These are phyloP conservation scores for Pseudocercospora eumusae DNA, from an alignment of 2,329 filamentous ascomycete genomes.

Conservation along the genomic window DNA sequence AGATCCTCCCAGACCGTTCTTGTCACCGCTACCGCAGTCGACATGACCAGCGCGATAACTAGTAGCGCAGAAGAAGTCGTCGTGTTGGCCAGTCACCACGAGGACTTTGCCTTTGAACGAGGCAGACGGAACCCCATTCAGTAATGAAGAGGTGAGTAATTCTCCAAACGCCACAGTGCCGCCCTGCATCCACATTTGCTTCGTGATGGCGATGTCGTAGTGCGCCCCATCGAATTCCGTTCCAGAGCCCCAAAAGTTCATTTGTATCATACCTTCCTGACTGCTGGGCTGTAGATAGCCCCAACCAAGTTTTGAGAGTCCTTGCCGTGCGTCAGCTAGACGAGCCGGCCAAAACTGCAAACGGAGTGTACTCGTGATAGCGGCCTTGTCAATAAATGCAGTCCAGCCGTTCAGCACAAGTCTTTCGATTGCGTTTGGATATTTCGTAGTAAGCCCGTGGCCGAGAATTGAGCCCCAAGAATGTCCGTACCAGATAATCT, in stretches of 20 bases:
- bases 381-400: conserved; percentile 1
- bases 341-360: conserved; percentile 3
- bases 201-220: neutral
- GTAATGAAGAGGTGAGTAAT: neutral
- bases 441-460: conserved; percentile 5
- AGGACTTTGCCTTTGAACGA: conserved; percentile 11
- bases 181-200: neutral
- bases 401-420: conserved; percentile 4
- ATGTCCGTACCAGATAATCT: conserved; percentile 14
- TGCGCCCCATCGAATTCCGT: neutral
- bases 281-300: conserved; percentile 1
- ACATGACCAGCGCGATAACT: conserved; percentile 8
- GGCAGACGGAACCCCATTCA: conserved; percentile 6
- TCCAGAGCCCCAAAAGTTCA: conserved; percentile 7
- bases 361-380: neutral
- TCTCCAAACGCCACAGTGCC: conserved; percentile 2
- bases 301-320: neutral
- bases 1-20: neutral
- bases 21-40: conserved; percentile 9
- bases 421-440: conserved; percentile 5
- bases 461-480: conserved; percentile 14
- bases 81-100: conserved; percentile 11
- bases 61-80: conserved; percentile 13
- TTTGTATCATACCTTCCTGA: neutral
- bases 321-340: neutral